Conservation (phyloP, 352 stramenopile species). For the Thalassiosira exigua region DNA sequence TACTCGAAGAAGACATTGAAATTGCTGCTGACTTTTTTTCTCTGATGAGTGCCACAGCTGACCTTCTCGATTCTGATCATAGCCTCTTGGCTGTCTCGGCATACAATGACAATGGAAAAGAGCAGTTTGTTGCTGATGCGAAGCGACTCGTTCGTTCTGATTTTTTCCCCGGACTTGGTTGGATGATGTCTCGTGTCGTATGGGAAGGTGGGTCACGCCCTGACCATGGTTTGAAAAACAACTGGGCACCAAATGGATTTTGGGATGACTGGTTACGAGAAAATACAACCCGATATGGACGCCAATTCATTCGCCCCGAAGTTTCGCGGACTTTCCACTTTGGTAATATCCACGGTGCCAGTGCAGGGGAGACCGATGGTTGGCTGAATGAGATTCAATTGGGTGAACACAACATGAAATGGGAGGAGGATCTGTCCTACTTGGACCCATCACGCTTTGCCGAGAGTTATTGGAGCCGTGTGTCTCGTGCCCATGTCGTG, state of each 20-base stretch:
- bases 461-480: slow-evolving; percentile 59
- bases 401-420: slow-evolving; percentile 72
- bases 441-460: slow-evolving; percentile 76
- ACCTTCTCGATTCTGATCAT: slow-evolving; percentile 82
- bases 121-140: slow-evolving; percentile 59
- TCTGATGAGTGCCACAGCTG: slow-evolving; percentile 84
- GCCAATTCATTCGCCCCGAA: slow-evolving; percentile 88
- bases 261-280: slow-evolving; percentile 91
- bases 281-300: slow-evolving; percentile 70
- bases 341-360: slow-evolving; percentile 81
- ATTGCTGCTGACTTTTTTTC: slow-evolving; percentile 89
- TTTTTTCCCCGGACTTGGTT: slow-evolving; percentile 91
- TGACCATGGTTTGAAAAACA: slow-evolving; percentile 47
- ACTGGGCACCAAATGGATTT: slow-evolving; percentile 81
- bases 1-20: slow-evolving; percentile 89
- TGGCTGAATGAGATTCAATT: slow-evolving; percentile 80
- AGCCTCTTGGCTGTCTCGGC: slow-evolving; percentile 84
- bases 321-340: slow-evolving; percentile 88
- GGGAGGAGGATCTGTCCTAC: slow-evolving; percentile 80
- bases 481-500: slow-evolving; percentile 53
- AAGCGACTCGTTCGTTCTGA: slow-evolving; percentile 82
- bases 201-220: slow-evolving; percentile 73
- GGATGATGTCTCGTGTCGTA: slow-evolving; percentile 85
- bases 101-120: slow-evolving; percentile 88
- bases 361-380: slow-evolving; percentile 68